Percentiles rank a stretch among this genome's conserved stretches.
These are phyloP conservation scores for Jaenimonas drosophilae DNA, from an alignment of 208 protist genomes.

Conservation along the genomic window DNA sequence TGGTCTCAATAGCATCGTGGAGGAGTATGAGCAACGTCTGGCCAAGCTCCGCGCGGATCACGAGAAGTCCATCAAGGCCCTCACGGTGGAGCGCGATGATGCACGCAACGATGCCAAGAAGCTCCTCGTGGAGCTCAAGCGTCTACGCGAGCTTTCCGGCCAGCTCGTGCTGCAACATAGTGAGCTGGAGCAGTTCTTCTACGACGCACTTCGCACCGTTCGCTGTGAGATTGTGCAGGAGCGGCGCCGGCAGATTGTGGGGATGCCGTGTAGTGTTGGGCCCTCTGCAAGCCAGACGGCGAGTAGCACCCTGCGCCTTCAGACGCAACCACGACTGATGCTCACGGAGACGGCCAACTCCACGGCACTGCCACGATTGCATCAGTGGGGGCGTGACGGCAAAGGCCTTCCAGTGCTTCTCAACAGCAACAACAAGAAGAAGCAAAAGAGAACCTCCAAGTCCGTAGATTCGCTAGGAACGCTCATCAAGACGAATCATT, in stretches of 20 bases:
- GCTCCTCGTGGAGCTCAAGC: slow-evolving; percentile 41
- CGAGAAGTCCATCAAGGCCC: slow-evolving; percentile 10
- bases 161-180: slow-evolving; percentile 53
- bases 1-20: slow-evolving; percentile 28
- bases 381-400: slow-evolving; percentile 9
- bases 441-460: too few relatives aligned
- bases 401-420: slow-evolving; percentile 15
- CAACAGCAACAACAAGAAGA: neutral
- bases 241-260: slow-evolving; percentile 14
- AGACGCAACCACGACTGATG: slow-evolving; percentile 27
- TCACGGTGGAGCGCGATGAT: slow-evolving; percentile 50
- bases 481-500: neutral
- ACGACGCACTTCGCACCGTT: slow-evolving; percentile 73
- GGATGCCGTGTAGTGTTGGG: neutral
- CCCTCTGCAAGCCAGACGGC: slow-evolving; percentile 14
- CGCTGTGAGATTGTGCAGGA: slow-evolving; percentile 44
- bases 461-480: too few relatives aligned
- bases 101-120: slow-evolving; percentile 29
- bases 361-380: neutral
- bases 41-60: slow-evolving; percentile 16
- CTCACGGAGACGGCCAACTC: slow-evolving; percentile 16
- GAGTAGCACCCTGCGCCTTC: slow-evolving; percentile 26
- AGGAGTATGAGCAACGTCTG: slow-evolving; percentile 48
- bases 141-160: slow-evolving; percentile 38
- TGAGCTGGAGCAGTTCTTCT: slow-evolving; percentile 85